Base-by-base conservation (phyloP, 805 yeast species). In the Saturnispora bothae region DNA sequence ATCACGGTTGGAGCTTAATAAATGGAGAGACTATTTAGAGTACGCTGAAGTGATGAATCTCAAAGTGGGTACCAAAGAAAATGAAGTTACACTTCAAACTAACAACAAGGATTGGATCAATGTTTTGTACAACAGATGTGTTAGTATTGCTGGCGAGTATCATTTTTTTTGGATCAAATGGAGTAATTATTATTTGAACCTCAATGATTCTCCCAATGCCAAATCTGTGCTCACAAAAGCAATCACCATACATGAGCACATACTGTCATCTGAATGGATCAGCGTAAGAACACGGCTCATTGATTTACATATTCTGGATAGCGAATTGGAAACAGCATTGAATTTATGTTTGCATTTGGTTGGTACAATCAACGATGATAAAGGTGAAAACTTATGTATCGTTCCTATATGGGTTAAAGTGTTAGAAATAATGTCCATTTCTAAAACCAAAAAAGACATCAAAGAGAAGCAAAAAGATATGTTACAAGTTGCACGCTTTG, bases 21-120 rank as follows among this genome's bases (percentile, higher is more conserved):
- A 59, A 9, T 80, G 94, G 76, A 71, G 66, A 38, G 53, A 61
- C 21, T 84, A 79, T 52, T 48, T 81, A 27, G 68, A 67, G 44
- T 72, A 64, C 40, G 57, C 73, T 27, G 84, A 79, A 46, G 50
- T 49, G 7, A 31, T 47, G 30, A 48, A 44, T 14, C 36, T 57
- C 16, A 53, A 48, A 33, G 21, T 39, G 5, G 42, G 51, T 1
- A 43, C 39, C 4, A 50, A 47, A 28, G 54, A 48, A 15, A 31
- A 43, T 3, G 53, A 50, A 28, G 38, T 49, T 14, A 29, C 38
- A 1, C 36, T 47, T 12, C 45, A 47, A 4, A 42, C 40, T 28
- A 48, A 53, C 19, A 51, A 52, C 37, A 41, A 43, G 5, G 37
- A 51, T 29, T 52, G 53, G 22, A 46, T 57, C 5, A 50, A 48